Evolutionary conservation across 345 rosid genomes (phyloP).

Genomic region (Carallia brachiata): DNA sequence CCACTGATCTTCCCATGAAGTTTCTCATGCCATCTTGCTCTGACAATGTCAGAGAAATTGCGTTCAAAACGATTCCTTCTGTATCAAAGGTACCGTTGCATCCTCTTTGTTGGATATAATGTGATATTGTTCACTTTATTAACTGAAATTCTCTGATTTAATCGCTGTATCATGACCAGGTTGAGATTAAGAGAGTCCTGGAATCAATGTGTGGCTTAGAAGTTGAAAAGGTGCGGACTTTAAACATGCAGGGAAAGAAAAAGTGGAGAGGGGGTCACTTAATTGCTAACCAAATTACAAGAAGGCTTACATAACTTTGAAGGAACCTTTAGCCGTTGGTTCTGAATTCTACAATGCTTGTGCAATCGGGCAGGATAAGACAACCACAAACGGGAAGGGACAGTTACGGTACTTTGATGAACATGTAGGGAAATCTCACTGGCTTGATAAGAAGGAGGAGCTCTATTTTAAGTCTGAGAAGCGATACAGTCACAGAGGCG

Average conservation of each 20-base stretch:
- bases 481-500: no score
- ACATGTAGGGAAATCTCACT: background rate
- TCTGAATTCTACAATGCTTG: background rate
- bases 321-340: constrained; percentile 13
- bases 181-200: constrained; percentile 25
- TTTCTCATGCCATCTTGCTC: constrained; percentile 21
- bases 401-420: background rate
- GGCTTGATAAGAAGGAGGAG: background rate
- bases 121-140: background rate
- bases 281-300: constrained; percentile 25
- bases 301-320: constrained; percentile 28
- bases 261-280: constrained; percentile 16
- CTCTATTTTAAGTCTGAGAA: background rate
- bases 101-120: background rate
- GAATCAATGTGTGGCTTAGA: constrained; percentile 17
- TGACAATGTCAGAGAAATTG: constrained; percentile 22
- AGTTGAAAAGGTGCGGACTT: constrained; percentile 29
- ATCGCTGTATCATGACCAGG: background rate
- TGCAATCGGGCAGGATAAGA: background rate
- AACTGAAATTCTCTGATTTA: background rate
- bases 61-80: constrained; percentile 29
- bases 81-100: constrained; percentile 15
- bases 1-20: constrained; percentile 22
- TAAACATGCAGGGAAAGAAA: constrained; percentile 38
- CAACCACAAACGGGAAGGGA: background rate